Base-by-base conservation (phyloP, 768 basidiomycete genomes). In the Phanerodontia chrysosporium region DNA sequence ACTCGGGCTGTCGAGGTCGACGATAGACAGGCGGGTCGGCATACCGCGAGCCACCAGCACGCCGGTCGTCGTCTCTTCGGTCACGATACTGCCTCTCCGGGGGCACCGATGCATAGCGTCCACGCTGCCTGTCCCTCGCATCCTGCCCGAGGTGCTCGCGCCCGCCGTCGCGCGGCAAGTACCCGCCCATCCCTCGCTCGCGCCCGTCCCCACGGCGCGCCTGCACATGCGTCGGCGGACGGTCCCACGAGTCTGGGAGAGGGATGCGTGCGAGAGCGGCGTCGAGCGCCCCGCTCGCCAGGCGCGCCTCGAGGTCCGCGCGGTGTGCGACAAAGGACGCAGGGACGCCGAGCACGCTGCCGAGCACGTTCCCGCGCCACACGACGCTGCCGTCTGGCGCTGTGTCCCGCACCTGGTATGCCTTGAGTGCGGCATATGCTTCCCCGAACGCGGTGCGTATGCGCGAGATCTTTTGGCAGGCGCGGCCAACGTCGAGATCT, bases 401-500 rank as follows among this genome's bases (percentile, higher is more conserved):
- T 18, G 39, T 10, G 39, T 10, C 18, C 1, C 58, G 28, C 27
- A 66, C 42, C 0, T 60, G 21, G 25, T 65, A 63, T 1, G 35
- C 25, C n/a, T 59, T 16, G 35, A 71, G 49, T 4, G 49, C 29
- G 0, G 60, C 57, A 48, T 70, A 69, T 5, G 74, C 74, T 9
- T 68, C 67, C 51, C 71, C 67, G 66, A 83, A 81, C 8, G 70
- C 66, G 4, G 57, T 44, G 12, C 69, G 67, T 10, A 82, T 69
- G 0, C 51, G 61, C 7, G 64, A 58, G n/a, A 77, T 67, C 16
- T 71, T 72, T 4, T 60, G 56, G 7, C 76, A 67, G 0, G 76
- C 62, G 52, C 72, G 73, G 13, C 74, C 74, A 12, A 80, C 69
- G 48, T 80, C 76, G 18, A 42, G 39, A 18, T 42, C 45, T 75